phyloP scores from a whole-genome alignment of 768 basidiomycete genomes.

The Paxillus ammoniavirescens region DNA sequence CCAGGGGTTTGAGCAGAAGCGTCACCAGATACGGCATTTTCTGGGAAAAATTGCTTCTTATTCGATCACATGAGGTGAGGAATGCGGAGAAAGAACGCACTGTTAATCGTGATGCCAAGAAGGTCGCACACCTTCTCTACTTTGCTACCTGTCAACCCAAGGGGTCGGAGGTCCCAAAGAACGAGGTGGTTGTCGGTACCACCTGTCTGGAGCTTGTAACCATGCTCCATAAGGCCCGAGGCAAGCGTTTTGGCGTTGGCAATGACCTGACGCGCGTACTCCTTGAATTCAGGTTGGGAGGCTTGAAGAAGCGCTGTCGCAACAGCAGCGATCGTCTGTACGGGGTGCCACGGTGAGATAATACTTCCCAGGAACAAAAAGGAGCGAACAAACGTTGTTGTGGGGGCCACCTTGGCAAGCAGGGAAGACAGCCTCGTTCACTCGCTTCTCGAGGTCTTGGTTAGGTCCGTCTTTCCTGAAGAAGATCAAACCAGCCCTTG shows the following conservation, averaged over 20 bases:
- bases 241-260: conserved; percentile 82
- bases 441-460: conserved; percentile 90
- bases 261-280: conserved; percentile 94
- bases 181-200: conserved; percentile 98
- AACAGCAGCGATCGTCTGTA: conserved; percentile 88
- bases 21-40: conserved; percentile 97
- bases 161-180: conserved; percentile 95
- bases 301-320: conserved; percentile 93
- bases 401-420: conserved; percentile 99
- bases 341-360: neutral
- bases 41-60: conserved; percentile 33
- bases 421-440: conserved; percentile 99
- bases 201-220: conserved; percentile 95
- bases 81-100: conserved; percentile 41
- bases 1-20: conserved; percentile 94
- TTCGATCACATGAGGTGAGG: neutral
- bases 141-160: conserved; percentile 96
- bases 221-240: conserved; percentile 64
- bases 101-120: conserved; percentile 95
- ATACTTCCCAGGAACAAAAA: neutral
- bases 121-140: conserved; percentile 98
- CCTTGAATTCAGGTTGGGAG: conserved; percentile 83
- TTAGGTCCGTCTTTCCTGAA: conserved; percentile 90
- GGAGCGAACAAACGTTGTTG: conserved; percentile 72
- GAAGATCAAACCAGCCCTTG: conserved; percentile 97